phyloP scores from a whole-genome alignment of 169 alveolate genomes.

The Plasmodium gallinaceum region DNA sequence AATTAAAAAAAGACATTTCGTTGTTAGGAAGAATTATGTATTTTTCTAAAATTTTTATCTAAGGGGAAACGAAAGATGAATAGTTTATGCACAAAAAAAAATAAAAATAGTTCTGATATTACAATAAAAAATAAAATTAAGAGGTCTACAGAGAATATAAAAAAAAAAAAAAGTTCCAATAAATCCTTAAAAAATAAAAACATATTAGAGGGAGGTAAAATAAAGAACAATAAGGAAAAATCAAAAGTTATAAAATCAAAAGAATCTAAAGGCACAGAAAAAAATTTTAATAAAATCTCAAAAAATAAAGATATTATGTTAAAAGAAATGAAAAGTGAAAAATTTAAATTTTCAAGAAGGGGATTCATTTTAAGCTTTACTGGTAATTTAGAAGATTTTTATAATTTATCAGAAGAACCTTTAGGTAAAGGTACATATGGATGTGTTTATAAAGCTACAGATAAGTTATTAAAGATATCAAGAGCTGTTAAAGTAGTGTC shows the following conservation, averaged over 20 bases:
- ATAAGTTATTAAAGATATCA: slow-evolving; percentile 62
- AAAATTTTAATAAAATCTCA: neutral
- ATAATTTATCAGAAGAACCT: slow-evolving; percentile 77
- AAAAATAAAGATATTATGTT: neutral
- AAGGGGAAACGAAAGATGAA: neutral
- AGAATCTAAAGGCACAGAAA: slow-evolving; percentile 8
- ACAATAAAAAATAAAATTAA: neutral
- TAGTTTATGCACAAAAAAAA: neutral
- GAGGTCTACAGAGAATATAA: slow-evolving; percentile 1
- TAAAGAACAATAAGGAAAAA: slow-evolving; percentile 2
- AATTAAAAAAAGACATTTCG: neutral
- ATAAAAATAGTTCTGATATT: neutral
- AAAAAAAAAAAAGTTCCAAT: slow-evolving; percentile 19
- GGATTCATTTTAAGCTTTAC: slow-evolving; percentile 81
- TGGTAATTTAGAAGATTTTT: slow-evolving; percentile 73
- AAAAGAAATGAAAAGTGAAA: slow-evolving; percentile 29
- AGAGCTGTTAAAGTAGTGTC: slow-evolving; percentile 89
- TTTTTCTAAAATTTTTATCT: no score
- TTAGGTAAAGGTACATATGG: slow-evolving; percentile 91
- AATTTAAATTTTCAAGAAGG: slow-evolving; percentile 64
- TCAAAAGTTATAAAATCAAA: slow-evolving; percentile 9
- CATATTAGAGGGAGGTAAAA: slow-evolving; percentile 5
- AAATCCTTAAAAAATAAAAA: slow-evolving; percentile 9
- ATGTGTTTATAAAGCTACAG: slow-evolving; percentile 86
- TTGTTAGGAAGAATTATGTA: neutral